Evolutionary conservation across 192 early-diverging fungal species (phyloP).

Genomic region (Piromyces finnis): DNA sequence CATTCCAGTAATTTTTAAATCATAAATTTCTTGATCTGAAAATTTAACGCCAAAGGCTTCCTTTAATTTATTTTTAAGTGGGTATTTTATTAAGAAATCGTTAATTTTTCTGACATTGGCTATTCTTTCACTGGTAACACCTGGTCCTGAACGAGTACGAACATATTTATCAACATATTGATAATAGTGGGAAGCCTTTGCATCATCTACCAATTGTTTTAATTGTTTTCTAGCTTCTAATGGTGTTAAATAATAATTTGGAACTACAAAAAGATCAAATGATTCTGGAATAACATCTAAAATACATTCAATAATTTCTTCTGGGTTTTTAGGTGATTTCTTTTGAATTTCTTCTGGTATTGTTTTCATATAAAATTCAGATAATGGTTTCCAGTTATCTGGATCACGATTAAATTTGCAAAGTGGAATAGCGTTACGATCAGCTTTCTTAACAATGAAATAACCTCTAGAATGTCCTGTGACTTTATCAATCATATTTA

Average conservation of each 20-base stretch:
- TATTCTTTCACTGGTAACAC: neutral
- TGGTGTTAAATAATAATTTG: neutral
- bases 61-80: neutral
- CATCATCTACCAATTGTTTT: neutral
- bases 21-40: neutral
- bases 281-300: neutral
- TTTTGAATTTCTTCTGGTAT: neutral
- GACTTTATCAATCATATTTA: conserved; percentile 63
- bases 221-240: neutral
- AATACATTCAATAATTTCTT: neutral
- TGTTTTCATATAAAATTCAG: neutral
- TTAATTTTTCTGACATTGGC: neutral
- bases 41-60: neutral
- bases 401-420: conserved; percentile 6
- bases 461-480: conserved; percentile 73
- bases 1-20: neutral
- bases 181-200: neutral
- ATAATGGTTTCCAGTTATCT: neutral
- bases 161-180: neutral
- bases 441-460: conserved; percentile 42
- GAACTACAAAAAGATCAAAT: neutral
- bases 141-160: neutral
- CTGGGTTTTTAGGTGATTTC: neutral
- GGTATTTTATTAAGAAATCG: neutral
- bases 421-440: conserved; percentile 12